Evolutionary conservation across 2,329 filamentous ascomycete genomes (phyloP), one percentile per base, ranked within the genome.

Genomic region (Penicillium crustosum): DNA sequence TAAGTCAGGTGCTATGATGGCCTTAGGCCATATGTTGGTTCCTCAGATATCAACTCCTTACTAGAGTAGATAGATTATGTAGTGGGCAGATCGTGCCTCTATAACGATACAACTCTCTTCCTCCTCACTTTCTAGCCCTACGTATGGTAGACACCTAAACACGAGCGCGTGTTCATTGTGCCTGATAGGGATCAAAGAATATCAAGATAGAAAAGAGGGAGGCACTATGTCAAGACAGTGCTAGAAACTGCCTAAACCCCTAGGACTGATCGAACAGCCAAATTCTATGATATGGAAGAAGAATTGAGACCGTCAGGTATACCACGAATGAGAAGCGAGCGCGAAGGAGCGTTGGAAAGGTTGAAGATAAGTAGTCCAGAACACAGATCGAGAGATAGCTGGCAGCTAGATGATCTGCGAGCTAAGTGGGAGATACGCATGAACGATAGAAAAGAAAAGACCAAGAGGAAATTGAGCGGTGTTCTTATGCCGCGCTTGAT

Each of bases 401-500:
- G 5, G 5, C 1, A 27, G 27, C 6, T 12, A 25, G 7, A 45
- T 27, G 6, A 27, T 12, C 25, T n/a, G 25, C 13, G 1, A 8
- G 6, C 9, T n/a, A 23, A 12, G 12, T 17, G 7, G 10, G 35
- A 15, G 9, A 36, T 47, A n/a, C 10, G n/a, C 27, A 19, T 17
- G 12, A 25, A 19, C n/a, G n/a, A 49, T n/a, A 50, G 17, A 55
- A 42, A 38, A 25, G 29, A 29, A 13, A 29, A 35, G 35, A 17
- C 6, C 7, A n/a, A 7, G 15, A 15, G 36, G 12, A 44, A 31
- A 27, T 36, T 45, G 52, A 53, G 35, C 59, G 57, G 38, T 44
- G 49, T 41, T 58, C 49, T 49, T 36, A 55, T 43, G 53, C 52
- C 56, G 45, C 49, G 27, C 38, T 44, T 53, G 53, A 25, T 59